These are phyloP conservation scores for Gleditsia sinensis DNA, from an alignment of 306 rosid genomes.

Conservation along the genomic window DNA sequence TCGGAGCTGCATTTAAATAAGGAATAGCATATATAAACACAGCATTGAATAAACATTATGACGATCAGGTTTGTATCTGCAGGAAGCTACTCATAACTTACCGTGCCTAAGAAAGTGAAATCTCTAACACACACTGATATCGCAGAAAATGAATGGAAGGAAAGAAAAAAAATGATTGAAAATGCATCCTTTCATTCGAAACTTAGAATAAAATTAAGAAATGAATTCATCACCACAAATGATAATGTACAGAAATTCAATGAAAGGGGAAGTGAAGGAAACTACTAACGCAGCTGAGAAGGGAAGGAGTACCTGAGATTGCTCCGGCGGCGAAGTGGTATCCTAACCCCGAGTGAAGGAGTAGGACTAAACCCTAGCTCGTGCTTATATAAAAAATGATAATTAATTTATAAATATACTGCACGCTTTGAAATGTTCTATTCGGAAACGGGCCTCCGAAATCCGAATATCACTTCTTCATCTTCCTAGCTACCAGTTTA, in stretches of 20 bases:
- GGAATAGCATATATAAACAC: background rate
- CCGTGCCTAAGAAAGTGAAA: background rate
- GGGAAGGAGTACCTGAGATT: constrained; percentile 14
- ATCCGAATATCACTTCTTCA: no score
- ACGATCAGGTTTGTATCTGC: background rate
- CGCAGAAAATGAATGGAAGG: background rate
- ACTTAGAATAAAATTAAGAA: background rate
- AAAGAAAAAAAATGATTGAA: background rate
- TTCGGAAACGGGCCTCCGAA: no score
- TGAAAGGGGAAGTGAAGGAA: background rate
- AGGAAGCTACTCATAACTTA: background rate
- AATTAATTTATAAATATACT: background rate
- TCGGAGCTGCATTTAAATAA: background rate
- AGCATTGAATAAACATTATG: background rate
- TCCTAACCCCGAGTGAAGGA: background rate
- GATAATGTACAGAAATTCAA: background rate
- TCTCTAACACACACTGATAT: background rate
- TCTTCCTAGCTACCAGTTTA: no score
- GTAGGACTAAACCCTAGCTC: background rate
- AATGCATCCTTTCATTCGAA: background rate
- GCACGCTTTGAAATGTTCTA: no score
- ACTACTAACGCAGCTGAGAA: no score
- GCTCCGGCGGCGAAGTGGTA: background rate
- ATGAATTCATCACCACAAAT: background rate
- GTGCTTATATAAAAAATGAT: background rate